Evolutionary conservation across 116 monocot species (phyloP), one percentile per base, ranked within the genome.

Genomic region (Posidonia oceanica): DNA sequence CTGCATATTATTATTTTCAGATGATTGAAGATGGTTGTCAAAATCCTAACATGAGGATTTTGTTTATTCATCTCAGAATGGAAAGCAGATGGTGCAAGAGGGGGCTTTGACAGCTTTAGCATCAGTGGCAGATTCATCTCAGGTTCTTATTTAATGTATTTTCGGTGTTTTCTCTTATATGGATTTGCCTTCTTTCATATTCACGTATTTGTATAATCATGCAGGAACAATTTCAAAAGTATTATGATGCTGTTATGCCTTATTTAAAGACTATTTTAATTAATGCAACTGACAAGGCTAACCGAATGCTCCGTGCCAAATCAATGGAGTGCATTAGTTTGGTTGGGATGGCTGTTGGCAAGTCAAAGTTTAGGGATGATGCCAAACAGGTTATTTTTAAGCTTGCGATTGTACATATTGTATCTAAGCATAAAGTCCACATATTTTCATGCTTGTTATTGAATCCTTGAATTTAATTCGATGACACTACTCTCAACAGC

Each of bases 311-410:
- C 62, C 88, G 88, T 77, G 95, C 95, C 36, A 95, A 95, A 74
- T 80, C 95, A 48, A 91, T 95, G 88, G 95, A 95, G 64, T 95
- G 95, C 74, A 95, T 95, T 39, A 95, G 95, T 81, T 83, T 95
- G 57, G 88, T 95, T 66, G 98, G 98, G 39, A 98, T 98, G 87
- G 93, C 98, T 69, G 98, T 98, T 71, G 98, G 98, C 10, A 98
- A 98, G 72, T 90, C 90, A 12, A 98, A 90, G 63, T 98, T 98
- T 67, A 89, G 87, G 79, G 90, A 93, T 81, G 98, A 98, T 84
- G 91, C 94, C 57, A 95, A 91, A 54, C 94, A 91, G 88, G 94
- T 95, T 66, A 71, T 10, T 39, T 39, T 64, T 4, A 52, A 17
- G n/a, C 42, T 67, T 40, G 39, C 16, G 4, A 14, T 15, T 63